A percentile compares a stretch with the other conserved stretches of the same genome.
Conservation (phyloP, 164 flowering plant species). For the Malania oleifera region DNA sequence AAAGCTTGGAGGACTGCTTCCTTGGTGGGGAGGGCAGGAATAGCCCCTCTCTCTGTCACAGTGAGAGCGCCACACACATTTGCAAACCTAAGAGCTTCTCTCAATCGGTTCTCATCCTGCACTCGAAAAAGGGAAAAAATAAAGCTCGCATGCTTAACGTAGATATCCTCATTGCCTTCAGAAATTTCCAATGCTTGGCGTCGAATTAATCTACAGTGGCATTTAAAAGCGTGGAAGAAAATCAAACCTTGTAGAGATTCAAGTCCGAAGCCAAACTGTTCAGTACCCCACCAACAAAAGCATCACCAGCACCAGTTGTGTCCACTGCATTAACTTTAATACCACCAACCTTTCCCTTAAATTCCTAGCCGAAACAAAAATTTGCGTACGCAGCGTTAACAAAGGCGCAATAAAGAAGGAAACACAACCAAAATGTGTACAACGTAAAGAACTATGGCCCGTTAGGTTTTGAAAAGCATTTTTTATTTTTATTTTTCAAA, state of each 20-base stretch:
- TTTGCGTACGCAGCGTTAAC: too few species aligned
- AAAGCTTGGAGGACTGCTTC: conserved; percentile 34
- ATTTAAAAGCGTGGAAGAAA: background rate
- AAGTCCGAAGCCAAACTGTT: conserved; percentile 51
- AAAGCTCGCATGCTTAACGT: background rate
- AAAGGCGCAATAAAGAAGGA: too few species aligned
- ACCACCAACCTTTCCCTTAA: conserved; percentile 66
- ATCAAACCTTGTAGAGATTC: conserved; percentile 47
- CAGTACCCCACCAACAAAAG: conserved; percentile 76
- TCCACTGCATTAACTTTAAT: conserved; percentile 67
- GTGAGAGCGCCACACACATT: conserved; percentile 89
- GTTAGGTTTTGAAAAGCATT: too few species aligned
- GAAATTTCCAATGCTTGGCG: background rate
- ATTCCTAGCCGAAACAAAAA: too few species aligned
- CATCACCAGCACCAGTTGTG: conserved; percentile 97
- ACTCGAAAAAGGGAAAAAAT: conserved; percentile 3
- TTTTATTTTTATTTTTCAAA: too few species aligned
- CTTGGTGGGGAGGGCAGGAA: conserved; percentile 52
- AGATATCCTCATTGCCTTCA: background rate
- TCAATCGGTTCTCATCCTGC: conserved; percentile 67
- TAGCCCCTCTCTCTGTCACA: conserved; percentile 71
- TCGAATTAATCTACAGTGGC: background rate
- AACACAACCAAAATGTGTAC: background rate
- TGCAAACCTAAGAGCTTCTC: conserved; percentile 75
- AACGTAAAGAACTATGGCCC: too few species aligned